A percentile compares a stretch with the other conserved stretches of the same genome.
Conservation (phyloP, 2,329 filamentous ascomycete species). For the Neofusicoccum sp. region DNA sequence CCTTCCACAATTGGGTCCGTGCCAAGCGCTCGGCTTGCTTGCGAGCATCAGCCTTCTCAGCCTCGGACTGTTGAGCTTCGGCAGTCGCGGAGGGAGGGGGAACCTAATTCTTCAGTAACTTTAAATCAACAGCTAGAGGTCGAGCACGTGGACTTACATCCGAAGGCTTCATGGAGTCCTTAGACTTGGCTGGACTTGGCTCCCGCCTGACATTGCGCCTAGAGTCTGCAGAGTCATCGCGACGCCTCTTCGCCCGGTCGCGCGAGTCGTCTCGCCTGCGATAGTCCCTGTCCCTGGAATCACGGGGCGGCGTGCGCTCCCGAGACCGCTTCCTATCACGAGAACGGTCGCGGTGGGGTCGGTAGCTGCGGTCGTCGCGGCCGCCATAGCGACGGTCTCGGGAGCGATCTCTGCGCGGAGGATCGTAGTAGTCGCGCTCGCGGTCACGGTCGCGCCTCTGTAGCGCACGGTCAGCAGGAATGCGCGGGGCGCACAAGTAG, state of each 20-base stretch:
- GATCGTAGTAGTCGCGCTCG: conserved; percentile 33
- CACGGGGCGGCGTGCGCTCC: conserved; percentile 52
- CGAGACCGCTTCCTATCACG: conserved; percentile 67
- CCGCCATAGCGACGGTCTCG: conserved; percentile 52
- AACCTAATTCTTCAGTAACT: not conserved
- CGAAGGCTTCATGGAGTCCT: conserved; percentile 6
- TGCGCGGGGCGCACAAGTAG: not conserved
- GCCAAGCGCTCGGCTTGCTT: conserved; percentile 71
- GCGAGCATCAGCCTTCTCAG: conserved; percentile 3
- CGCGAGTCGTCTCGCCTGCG: conserved; percentile 74
- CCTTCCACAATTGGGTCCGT: conserved; percentile 45
- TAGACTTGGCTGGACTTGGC: conserved; percentile 27
- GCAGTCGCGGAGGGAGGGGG: conserved; percentile 2
- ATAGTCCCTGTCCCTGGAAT: conserved; percentile 56
- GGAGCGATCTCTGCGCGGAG: conserved; percentile 71
- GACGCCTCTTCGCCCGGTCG: conserved; percentile 65
- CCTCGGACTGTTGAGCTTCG: not conserved
- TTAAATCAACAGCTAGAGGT: not conserved
- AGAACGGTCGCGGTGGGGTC: conserved; percentile 62
- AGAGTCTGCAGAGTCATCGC: conserved; percentile 59
- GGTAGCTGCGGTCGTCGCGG: conserved; percentile 66
- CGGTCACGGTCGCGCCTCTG: conserved; percentile 17
- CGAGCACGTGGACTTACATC: conserved; percentile 9
- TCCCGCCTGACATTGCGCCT: conserved; percentile 31
- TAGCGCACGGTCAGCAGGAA: not conserved